These are phyloP conservation scores for Anthracocystis panici-leucophaei DNA, from an alignment of 1,284 basidiomycete species.

Conservation along the genomic window DNA sequence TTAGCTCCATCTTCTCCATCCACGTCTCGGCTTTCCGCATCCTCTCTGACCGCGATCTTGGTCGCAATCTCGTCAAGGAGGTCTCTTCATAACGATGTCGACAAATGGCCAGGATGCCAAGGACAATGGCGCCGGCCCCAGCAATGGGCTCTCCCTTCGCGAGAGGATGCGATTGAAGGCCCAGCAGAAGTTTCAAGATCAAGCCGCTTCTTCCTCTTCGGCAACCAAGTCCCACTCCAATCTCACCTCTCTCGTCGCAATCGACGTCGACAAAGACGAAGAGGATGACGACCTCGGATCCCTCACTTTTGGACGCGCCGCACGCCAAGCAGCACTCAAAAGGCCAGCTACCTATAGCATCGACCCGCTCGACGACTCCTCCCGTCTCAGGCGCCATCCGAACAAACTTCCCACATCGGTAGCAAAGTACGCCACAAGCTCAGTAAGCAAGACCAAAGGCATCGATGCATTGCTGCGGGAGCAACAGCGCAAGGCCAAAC, in stretches of 20 bases:
- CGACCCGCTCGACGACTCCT: conserved; percentile 36
- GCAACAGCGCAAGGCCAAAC: conserved; percentile 19
- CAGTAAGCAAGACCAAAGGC: conserved; percentile 5
- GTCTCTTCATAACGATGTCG: conserved; percentile 3
- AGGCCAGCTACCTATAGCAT: conserved; percentile 36
- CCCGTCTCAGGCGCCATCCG: conserved; percentile 29
- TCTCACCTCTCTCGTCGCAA: not conserved
- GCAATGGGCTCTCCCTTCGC: conserved; percentile 29
- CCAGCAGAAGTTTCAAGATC: conserved; percentile 31
- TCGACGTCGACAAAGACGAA: conserved; percentile 15
- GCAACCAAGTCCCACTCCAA: not conserved
- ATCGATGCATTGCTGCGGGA: conserved; percentile 29
- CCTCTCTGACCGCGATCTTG: not conserved
- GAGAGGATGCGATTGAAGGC: conserved; percentile 41
- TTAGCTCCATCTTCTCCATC: not conserved
- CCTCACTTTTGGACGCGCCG: conserved; percentile 20
- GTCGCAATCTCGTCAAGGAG: not conserved
- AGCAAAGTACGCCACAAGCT: conserved; percentile 4
- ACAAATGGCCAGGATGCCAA: not conserved
- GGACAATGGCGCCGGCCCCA: conserved; percentile 8
- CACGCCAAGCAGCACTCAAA: conserved; percentile 42
- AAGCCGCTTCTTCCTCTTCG: conserved; percentile 6
- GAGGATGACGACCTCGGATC: conserved; percentile 37
- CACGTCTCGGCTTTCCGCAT: not conserved
- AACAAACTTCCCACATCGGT: conserved; percentile 14